These are phyloP conservation scores for Xylariaceae sp. DNA, from an alignment of 2,329 filamentous ascomycete species.

Conservation along the genomic window DNA sequence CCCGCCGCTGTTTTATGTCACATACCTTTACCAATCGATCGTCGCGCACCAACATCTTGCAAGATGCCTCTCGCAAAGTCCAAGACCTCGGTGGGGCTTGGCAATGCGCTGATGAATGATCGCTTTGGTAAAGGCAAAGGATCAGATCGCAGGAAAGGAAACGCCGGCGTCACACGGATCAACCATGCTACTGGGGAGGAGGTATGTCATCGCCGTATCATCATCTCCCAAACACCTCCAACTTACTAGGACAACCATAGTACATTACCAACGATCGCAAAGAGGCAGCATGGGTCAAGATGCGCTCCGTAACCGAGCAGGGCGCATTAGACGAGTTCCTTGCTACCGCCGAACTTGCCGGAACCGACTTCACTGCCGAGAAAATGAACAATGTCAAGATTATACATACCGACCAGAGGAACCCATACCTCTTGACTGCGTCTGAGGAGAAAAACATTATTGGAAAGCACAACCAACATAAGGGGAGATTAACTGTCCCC, in stretches of 20 bases:
- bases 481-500: slow-evolving; percentile 76
- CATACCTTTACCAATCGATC: no score
- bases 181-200: slow-evolving; percentile 77
- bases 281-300: slow-evolving; percentile 96
- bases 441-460: slow-evolving; percentile 75
- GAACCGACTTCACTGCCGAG: slow-evolving; percentile 96
- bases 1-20: no score
- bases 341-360: slow-evolving; percentile 91
- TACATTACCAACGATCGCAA: slow-evolving; percentile 89
- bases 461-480: slow-evolving; percentile 80
- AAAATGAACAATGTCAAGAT: slow-evolving; percentile 99
- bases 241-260: slow-evolving; percentile 31
- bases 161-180: slow-evolving; percentile 59
- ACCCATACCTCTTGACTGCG: slow-evolving; percentile 84
- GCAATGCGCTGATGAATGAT: slow-evolving; percentile 98
- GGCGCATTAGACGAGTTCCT: slow-evolving; percentile 95
- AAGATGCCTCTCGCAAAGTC: slow-evolving; percentile 73
- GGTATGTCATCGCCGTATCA: no score
- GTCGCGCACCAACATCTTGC: no score
- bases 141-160: slow-evolving; percentile 68
- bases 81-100: slow-evolving; percentile 90
- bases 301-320: slow-evolving; percentile 98
- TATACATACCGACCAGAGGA: slow-evolving; percentile 93
- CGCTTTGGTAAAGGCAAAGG: slow-evolving; percentile 93
- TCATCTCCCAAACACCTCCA: no score